These are phyloP conservation scores for Amoebophrya sp. DNA, from an alignment of 169 alveolate species.

Conservation along the genomic window DNA sequence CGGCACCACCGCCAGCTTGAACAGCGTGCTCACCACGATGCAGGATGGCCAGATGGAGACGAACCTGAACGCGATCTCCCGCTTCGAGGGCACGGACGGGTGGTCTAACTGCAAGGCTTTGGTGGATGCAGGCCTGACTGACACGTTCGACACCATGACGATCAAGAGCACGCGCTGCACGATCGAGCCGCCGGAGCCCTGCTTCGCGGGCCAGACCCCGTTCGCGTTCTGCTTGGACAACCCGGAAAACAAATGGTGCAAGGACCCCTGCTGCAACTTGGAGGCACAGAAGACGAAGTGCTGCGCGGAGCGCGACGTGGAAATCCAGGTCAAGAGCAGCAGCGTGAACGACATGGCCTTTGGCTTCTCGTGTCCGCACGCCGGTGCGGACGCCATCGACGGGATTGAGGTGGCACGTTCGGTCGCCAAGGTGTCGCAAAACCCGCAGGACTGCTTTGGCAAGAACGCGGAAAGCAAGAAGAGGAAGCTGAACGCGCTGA, in stretches of 20 bases:
- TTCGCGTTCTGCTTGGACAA: background rate
- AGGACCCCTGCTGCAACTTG: background rate
- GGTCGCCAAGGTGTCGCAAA: background rate
- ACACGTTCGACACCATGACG: background rate
- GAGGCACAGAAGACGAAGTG: background rate
- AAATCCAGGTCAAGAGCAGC: background rate
- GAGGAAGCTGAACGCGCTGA: background rate
- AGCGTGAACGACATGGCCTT: background rate
- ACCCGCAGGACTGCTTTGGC: background rate
- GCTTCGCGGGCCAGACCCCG: background rate
- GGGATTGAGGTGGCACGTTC: background rate
- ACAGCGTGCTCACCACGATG: background rate
- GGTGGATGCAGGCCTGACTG: background rate
- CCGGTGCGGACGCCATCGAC: background rate
- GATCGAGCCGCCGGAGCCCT: background rate
- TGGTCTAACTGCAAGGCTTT: background rate
- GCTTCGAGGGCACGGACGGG: background rate
- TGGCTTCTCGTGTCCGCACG: background rate
- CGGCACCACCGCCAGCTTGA: background rate
- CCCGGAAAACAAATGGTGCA: background rate
- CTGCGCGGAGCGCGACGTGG: background rate
- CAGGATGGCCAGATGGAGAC: background rate
- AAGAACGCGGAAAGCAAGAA: background rate
- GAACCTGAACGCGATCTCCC: background rate
- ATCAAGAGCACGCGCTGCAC: background rate